phyloP scores from a whole-genome alignment of 331 rosid species.

The Malus hybrid region DNA sequence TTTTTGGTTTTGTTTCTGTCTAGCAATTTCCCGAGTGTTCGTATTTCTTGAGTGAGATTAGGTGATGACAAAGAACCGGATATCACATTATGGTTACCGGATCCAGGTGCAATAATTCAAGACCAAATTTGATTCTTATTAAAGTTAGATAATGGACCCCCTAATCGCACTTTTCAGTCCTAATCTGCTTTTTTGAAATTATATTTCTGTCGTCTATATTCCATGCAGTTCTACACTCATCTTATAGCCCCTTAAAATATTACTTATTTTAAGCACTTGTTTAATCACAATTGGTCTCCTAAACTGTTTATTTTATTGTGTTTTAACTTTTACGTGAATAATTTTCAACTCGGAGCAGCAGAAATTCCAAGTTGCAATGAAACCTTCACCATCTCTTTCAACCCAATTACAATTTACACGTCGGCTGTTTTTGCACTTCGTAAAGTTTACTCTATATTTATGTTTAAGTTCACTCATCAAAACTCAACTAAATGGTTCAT shows the following conservation, averaged over 20 bases:
- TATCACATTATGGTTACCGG: background rate
- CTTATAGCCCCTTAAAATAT: background rate
- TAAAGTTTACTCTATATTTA: background rate
- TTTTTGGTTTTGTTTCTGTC: background rate
- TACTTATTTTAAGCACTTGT: background rate
- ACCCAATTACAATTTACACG: background rate
- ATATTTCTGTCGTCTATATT: constrained; percentile 13
- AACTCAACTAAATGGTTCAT: too few relatives aligned
- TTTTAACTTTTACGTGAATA: background rate
- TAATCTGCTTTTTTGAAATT: constrained; percentile 6
- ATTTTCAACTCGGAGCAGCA: too few relatives aligned
- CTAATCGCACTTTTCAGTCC: background rate
- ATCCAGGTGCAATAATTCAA: constrained; percentile 9
- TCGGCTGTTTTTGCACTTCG: background rate
- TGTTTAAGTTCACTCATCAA: background rate
- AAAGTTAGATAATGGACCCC: constrained; percentile 23
- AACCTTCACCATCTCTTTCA: background rate
- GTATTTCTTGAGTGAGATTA: background rate
- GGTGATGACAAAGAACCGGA: background rate
- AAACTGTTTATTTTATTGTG: background rate
- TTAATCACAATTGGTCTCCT: background rate
- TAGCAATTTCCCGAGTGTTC: background rate
- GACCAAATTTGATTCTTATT: background rate
- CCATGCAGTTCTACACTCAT: constrained; percentile 27
- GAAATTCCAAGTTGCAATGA: background rate